phyloP scores from a whole-genome alignment of 177 flowering plant species.

The Vitis hybrid region DNA sequence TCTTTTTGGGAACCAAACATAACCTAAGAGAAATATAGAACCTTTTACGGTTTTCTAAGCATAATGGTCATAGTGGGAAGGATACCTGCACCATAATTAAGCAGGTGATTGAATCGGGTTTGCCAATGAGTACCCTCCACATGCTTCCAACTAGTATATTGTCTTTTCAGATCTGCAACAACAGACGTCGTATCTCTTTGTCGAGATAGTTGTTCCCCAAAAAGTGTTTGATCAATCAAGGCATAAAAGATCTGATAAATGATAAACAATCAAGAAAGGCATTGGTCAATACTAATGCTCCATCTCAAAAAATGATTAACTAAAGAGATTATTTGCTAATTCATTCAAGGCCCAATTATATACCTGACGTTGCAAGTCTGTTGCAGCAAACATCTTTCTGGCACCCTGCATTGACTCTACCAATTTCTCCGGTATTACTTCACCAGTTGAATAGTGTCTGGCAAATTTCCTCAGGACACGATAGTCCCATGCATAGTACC shows the following conservation, averaged over 20 bases:
- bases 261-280: slow-evolving; percentile 1
- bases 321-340: slow-evolving; percentile 5
- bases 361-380: slow-evolving; percentile 94
- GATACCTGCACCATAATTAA: slow-evolving; percentile 91
- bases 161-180: slow-evolving; percentile 68
- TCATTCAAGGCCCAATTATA: slow-evolving; percentile 10
- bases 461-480: slow-evolving; percentile 85
- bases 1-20: too few relatives aligned
- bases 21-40: not conserved
- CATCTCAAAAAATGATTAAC: not conserved
- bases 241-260: slow-evolving; percentile 72
- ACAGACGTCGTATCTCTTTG: slow-evolving; percentile 54
- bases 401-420: slow-evolving; percentile 83
- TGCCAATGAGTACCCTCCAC: slow-evolving; percentile 96
- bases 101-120: slow-evolving; percentile 80
- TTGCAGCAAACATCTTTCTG: slow-evolving; percentile 87
- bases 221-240: slow-evolving; percentile 77
- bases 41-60: not conserved
- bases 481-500: slow-evolving; percentile 97
- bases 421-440: slow-evolving; percentile 77
- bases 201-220: slow-evolving; percentile 50
- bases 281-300: slow-evolving; percentile 1
- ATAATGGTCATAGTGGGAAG: not conserved
- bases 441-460: slow-evolving; percentile 85
- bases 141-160: slow-evolving; percentile 74